These are phyloP conservation scores for Alternaria sp. DNA, from an alignment of 2,329 filamentous ascomycete genomes.

Conservation along the genomic window DNA sequence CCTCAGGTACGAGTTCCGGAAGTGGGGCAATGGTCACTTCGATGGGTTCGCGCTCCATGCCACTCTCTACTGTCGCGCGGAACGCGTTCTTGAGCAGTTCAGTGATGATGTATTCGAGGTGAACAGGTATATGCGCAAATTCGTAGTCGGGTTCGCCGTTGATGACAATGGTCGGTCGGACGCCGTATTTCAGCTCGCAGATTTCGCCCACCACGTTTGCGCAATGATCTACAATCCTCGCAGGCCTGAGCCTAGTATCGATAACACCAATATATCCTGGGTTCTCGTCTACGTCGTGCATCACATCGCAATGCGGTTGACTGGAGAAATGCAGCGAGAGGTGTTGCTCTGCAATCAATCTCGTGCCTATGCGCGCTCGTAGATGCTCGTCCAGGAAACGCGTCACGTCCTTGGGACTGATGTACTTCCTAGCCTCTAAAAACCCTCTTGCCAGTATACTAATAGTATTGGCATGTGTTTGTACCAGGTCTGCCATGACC, in stretches of 20 bases:
- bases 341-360: conserved; percentile 95
- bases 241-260: conserved; percentile 86
- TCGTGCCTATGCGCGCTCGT: conserved; percentile 90
- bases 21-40: conserved; percentile 89
- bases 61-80: conserved; percentile 86
- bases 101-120: conserved; percentile 96
- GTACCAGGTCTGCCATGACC: conserved; percentile 92
- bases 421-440: conserved; percentile 91
- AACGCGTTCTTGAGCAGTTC: conserved; percentile 98
- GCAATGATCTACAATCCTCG: conserved; percentile 82
- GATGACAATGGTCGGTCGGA: conserved; percentile 80
- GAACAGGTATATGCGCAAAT: conserved; percentile 93
- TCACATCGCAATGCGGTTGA: conserved; percentile 72
- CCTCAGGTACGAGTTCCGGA: conserved; percentile 57
- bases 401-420: conserved; percentile 83
- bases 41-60: conserved; percentile 80
- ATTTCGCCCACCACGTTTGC: conserved; percentile 94
- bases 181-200: conserved; percentile 94
- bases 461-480: conserved; percentile 94
- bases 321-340: conserved; percentile 84
- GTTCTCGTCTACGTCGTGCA: conserved; percentile 54
- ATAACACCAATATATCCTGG: conserved; percentile 90
- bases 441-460: conserved; percentile 91
- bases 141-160: conserved; percentile 87
- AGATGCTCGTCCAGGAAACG: conserved; percentile 93